These are phyloP conservation scores for Lasiodiplodia theobromae DNA, from an alignment of 2,329 filamentous ascomycete species.

Conservation along the genomic window DNA sequence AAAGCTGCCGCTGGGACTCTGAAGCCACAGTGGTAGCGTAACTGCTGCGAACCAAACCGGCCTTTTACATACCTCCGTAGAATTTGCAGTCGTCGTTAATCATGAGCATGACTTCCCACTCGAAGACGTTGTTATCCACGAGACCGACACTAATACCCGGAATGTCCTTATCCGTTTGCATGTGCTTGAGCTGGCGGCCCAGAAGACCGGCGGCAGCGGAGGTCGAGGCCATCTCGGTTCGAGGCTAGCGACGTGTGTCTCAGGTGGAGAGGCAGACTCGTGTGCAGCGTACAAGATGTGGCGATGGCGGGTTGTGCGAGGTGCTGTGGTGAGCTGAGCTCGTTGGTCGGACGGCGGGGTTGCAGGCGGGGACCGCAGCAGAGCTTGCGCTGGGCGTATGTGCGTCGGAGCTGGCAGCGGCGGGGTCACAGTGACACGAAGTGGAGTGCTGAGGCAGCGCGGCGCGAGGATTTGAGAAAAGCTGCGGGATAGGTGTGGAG, in stretches of 20 bases:
- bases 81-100: conserved; percentile 92
- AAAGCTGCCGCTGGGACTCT: neutral
- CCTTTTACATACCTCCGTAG: conserved; percentile 76
- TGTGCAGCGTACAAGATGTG: conserved; percentile 2
- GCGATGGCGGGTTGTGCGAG: conserved; percentile 25
- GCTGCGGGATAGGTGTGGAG: conserved; percentile 15
- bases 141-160: conserved; percentile 94
- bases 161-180: conserved; percentile 89
- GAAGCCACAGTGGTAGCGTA: neutral
- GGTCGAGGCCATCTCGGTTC: conserved; percentile 43
- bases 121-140: conserved; percentile 85
- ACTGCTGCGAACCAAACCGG: neutral
- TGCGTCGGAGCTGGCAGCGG: neutral
- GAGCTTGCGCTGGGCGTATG: neutral
- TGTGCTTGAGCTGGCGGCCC: conserved; percentile 87
- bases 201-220: conserved; percentile 76
- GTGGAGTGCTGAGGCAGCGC: neutral
- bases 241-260: conserved; percentile 12
- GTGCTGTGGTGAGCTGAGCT: conserved; percentile 20
- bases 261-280: neutral
- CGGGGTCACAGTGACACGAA: conserved; percentile 11
- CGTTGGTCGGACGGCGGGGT: conserved; percentile 6
- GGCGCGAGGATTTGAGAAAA: conserved; percentile 1
- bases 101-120: conserved; percentile 99
- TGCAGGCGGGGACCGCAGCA: conserved; percentile 17